These are phyloP conservation scores for Fusarium ambrosium DNA, from an alignment of 2,329 filamentous ascomycete species.

Conservation along the genomic window DNA sequence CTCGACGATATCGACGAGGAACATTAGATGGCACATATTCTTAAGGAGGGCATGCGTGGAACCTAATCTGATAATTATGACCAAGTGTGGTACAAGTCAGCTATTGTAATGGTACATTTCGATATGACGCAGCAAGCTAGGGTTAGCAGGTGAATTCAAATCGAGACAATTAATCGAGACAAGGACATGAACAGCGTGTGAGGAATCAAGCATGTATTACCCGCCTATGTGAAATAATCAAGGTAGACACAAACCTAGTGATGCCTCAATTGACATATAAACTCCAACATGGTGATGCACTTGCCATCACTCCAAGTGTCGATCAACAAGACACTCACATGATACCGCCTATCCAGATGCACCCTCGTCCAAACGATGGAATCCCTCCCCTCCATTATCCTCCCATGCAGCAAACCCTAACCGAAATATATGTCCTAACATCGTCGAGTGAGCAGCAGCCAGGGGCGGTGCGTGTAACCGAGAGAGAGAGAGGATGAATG, in stretches of 20 bases:
- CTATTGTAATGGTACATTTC: conserved; percentile 16
- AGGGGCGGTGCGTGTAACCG: conserved; percentile 3
- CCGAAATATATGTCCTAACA: conserved; percentile 14
- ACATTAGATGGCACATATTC: neutral
- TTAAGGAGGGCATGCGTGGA: neutral
- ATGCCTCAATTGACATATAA: conserved; percentile 18
- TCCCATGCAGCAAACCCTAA: conserved; percentile 12
- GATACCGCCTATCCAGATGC: conserved; percentile 27
- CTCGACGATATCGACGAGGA: conserved; percentile 45
- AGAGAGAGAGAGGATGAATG: conserved; percentile 34
- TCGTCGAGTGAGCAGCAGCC: conserved; percentile 25
- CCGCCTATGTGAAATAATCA: conserved; percentile 24
- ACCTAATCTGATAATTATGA: conserved; percentile 21
- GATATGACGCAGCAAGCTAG: conserved; percentile 15
- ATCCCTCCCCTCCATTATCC: conserved; percentile 13
- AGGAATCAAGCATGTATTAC: conserved; percentile 35
- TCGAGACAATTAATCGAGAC: neutral
- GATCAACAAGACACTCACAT: neutral
- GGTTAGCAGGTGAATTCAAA: conserved; percentile 12
- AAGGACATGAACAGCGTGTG: neutral
- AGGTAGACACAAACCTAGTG: conserved; percentile 38
- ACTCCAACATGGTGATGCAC: conserved; percentile 25
- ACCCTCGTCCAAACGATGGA: conserved; percentile 14
- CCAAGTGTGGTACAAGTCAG: conserved; percentile 8
- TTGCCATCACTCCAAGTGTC: conserved; percentile 29